These are phyloP conservation scores for Diplocarpon mali DNA, from an alignment of 2,329 filamentous ascomycete species.

Conservation along the genomic window DNA sequence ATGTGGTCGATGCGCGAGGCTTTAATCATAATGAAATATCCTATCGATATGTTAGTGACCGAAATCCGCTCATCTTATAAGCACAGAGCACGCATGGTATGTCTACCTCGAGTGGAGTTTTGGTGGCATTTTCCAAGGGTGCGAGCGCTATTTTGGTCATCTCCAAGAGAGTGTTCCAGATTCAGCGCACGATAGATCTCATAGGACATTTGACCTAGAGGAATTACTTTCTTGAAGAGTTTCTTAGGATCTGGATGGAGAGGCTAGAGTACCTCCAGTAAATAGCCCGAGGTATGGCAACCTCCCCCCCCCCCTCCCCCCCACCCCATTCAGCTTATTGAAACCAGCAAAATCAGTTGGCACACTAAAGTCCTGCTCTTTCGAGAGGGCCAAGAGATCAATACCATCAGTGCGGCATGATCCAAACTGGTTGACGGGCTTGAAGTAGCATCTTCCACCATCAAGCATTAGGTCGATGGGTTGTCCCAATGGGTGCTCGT, in stretches of 20 bases:
- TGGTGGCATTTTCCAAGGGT: conserved; percentile 1
- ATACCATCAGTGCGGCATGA: conserved; percentile 2
- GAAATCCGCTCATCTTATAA: too few relatives aligned
- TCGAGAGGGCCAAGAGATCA: background rate
- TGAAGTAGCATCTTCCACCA: conserved; percentile 3
- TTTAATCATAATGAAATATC: conserved; percentile 6
- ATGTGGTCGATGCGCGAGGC: conserved; percentile 5
- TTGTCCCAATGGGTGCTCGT: conserved; percentile 1
- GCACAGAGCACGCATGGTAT: too few relatives aligned
- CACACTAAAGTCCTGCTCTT: conserved; percentile 1
- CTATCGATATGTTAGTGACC: background rate
- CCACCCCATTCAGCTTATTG: conserved; percentile 1
- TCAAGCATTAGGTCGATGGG: conserved; percentile 1
- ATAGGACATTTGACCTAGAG: conserved; percentile 4
- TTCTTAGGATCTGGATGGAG: background rate
- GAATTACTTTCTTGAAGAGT: background rate
- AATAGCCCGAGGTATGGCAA: conserved; percentile 2
- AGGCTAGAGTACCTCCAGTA: background rate
- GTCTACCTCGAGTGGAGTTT: too few relatives aligned
- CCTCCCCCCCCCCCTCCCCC: background rate
- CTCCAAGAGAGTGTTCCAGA: background rate
- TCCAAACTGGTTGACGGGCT: background rate
- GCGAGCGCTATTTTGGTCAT: conserved; percentile 4
- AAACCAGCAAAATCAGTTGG: conserved; percentile 4
- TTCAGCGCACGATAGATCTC: background rate